phyloP scores from a whole-genome alignment of 1,139 yeast genomes.

The Petasospora rhodanensis region DNA sequence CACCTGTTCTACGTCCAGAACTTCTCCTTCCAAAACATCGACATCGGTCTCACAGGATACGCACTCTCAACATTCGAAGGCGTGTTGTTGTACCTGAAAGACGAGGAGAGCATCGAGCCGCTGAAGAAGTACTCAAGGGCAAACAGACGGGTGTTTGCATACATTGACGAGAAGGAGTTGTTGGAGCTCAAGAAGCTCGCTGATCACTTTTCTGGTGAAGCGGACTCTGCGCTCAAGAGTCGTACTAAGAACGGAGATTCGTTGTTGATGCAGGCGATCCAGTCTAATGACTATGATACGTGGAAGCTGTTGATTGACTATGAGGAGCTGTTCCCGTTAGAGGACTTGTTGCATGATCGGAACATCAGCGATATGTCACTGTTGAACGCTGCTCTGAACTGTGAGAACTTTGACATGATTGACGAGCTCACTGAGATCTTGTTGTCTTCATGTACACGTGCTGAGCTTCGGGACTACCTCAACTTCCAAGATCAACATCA shows the following conservation, averaged over 20 bases:
- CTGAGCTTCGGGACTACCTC: constrained; percentile 47
- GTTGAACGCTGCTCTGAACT: constrained; percentile 55
- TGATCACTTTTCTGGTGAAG: constrained; percentile 29
- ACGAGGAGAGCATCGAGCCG: constrained; percentile 34
- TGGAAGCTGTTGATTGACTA: constrained; percentile 45
- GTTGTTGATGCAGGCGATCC: constrained; percentile 50
- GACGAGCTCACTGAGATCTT: constrained; percentile 46
- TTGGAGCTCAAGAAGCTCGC: constrained; percentile 28
- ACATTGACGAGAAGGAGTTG: constrained; percentile 38
- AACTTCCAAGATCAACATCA: constrained; percentile 46
- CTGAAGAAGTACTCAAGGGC: constrained; percentile 40
- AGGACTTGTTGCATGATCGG: constrained; percentile 62
- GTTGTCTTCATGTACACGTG: constrained; percentile 36
- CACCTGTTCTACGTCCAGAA: constrained; percentile 63
- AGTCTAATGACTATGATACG: constrained; percentile 35
- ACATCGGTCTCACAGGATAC: constrained; percentile 54
- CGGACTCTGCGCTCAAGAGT: constrained; percentile 43
- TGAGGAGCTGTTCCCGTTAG: constrained; percentile 51
- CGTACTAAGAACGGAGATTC: constrained; percentile 67
- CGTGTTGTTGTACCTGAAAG: constrained; percentile 58
- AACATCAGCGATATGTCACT: constrained; percentile 52
- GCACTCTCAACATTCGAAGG: constrained; percentile 80
- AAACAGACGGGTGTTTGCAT: constrained; percentile 53
- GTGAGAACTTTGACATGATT: constrained; percentile 47
- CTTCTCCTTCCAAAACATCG: constrained; percentile 47